Base-by-base conservation (phyloP, 257 asterid genomes). In the Henckelia pumila region DNA sequence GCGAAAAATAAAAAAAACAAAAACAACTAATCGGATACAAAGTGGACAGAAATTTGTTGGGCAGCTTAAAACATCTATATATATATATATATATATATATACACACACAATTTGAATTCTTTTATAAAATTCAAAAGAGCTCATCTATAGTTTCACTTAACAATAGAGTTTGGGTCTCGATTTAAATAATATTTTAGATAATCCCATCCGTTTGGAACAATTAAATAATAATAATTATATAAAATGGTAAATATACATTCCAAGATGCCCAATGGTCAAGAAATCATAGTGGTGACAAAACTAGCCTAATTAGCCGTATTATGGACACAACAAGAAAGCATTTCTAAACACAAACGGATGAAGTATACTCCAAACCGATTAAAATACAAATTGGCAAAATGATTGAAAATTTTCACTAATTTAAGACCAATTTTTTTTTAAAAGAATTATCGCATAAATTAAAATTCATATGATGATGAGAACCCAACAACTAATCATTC, bases 331-430 rank as follows among this genome's bases (percentile, higher is more conserved):
- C 55, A 47, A 47, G 55, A 47, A 17, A 47, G 8, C 17, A 16
- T 47, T 47, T 47, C 55, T 16, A 47, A 16, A 47, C 55, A 47
- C 55, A 47, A 47, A 47, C 7, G 3, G 55, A 16, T 47, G 20
- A 47, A 47, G 55, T 47, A 67, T 67, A 61, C 70, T 80, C 83
- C 81, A 80, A 89, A 77, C 2, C 47, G 32, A 73, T 28, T 33
- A 1, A 16, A 5, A 5, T 5, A 47, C 21, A 47, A 47, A 17
- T 5, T 1, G 55, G 55, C 8, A 47, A 47, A 28, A 47, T 47
- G 55, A 47, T 47, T 47, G 20, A 47, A 21, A 16, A 47, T 16
- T 47, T 17, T 47, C 55, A 47, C 55, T 47, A 47, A 16, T 47
- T 47, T 37, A 37, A 10, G 17, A 2, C 1, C 2, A 1, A 2